Conservation (phyloP, 2,329 filamentous ascomycete species). For the Metarhizium rileyi region DNA sequence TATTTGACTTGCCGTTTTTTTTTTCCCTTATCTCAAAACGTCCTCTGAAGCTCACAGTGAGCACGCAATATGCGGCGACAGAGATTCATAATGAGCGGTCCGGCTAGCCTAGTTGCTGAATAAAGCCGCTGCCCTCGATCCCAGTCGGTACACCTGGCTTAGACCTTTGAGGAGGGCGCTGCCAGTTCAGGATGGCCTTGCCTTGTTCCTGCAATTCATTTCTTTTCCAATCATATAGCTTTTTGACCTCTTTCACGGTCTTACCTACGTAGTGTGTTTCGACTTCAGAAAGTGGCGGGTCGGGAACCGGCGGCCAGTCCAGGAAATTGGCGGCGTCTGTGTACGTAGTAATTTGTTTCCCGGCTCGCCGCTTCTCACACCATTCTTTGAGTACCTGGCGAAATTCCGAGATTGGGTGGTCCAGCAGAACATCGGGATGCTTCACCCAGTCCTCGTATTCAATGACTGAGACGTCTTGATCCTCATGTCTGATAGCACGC, state of each 20-base stretch:
- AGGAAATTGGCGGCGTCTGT: constrained; percentile 3
- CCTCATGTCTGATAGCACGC: constrained; percentile 13
- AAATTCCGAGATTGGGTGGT: constrained; percentile 20
- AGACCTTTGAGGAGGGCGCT: constrained; percentile 4
- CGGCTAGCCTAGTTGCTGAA: too few species aligned
- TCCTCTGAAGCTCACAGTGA: too few species aligned
- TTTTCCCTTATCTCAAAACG: too few species aligned
- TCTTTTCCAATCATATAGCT: constrained; percentile 1
- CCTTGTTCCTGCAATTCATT: constrained; percentile 2
- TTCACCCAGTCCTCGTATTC: constrained; percentile 18
- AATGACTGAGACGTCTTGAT: constrained; percentile 15
- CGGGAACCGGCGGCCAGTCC: constrained; percentile 3
- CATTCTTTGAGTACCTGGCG: constrained; percentile 18
- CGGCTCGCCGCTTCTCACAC: constrained; percentile 10
- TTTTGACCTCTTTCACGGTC: neutral
- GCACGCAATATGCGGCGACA: too few species aligned
- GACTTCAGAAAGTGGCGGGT: constrained; percentile 1
- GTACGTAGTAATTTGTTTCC: constrained; percentile 5
- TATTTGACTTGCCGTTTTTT: too few species aligned
- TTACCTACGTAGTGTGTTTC: neutral
- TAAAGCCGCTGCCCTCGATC: too few species aligned
- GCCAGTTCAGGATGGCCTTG: constrained; percentile 10
- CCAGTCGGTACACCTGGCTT: too few species aligned
- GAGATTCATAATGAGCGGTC: too few species aligned
- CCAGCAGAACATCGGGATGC: constrained; percentile 22